Evolutionary conservation across 208 protist genomes (phyloP), one percentile per base, ranked within the genome.

Genomic region (Trypanosoma mega): DNA sequence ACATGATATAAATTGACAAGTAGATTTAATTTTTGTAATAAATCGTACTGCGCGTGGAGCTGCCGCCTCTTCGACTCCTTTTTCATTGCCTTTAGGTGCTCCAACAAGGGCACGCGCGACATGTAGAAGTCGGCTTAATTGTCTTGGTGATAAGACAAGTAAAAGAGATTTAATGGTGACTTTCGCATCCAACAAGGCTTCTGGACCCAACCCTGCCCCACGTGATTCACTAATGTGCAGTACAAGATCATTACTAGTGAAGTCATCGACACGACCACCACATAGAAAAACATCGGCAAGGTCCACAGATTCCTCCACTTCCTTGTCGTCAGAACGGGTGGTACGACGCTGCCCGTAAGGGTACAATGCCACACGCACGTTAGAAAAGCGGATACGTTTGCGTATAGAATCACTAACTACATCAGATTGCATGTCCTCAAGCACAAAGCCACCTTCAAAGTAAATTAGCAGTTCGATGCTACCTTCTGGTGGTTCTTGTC

Each of bases 331-430:
- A 24, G 14, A 21, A 26, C 47, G 39, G 27, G 23, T 64, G 1
- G 56, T 72, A 7, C 49, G 41, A 3, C 57, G 65, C 37, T 64
- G 24, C 3, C 56, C 65, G 31, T 59, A 64, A 8, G 48, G 55
- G 33, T 72, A 72, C 2, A 72, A 24, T 2, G 65, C 65, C 16
- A 43, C 56, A 41, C 41, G 65, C 14, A 64, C 30, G 52, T 49
- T 34, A 48, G 65, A 72, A 46, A 72, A 72, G 2, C 56, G 65
- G 51, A 72, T 51, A 21, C 46, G 54, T 37, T 64, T 72, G 23
- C 63, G 39, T 29, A 64, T 18, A 23, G 45, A 31, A 57, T 60
- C 43, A 21, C 43, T 57, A 1, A 47, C 56, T 14, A 43, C 11
- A 26, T 72, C 50, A 0, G 57, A 65, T 23, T 43, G 49, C 65